These are phyloP conservation scores for Colletotrichum filicis DNA, from an alignment of 2,329 filamentous ascomycete species.

Conservation along the genomic window DNA sequence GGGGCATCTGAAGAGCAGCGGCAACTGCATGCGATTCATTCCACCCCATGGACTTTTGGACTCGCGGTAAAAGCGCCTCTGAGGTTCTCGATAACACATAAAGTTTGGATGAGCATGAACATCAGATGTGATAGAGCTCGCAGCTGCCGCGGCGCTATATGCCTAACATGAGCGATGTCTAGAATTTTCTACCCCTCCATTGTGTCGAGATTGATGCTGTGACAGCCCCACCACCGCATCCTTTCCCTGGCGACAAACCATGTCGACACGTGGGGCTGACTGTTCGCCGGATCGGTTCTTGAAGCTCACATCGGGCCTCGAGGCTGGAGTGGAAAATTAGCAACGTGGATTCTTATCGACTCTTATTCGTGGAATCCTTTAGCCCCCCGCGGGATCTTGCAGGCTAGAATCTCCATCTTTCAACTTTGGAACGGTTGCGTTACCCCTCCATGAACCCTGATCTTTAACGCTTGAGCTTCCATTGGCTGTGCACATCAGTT, in stretches of 20 bases:
- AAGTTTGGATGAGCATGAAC: neutral
- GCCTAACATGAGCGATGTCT: constrained; percentile 19
- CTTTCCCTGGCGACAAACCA: constrained; percentile 25
- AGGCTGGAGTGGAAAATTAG: neutral
- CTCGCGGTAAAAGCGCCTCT: constrained; percentile 17
- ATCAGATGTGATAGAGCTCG: neutral
- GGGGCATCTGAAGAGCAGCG: constrained; percentile 13
- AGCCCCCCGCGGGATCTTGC: neutral
- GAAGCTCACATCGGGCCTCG: constrained; percentile 1
- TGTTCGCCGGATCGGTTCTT: constrained; percentile 11
- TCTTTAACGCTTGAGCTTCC: neutral
- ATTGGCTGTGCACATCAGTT: neutral
- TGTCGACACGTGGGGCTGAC: constrained; percentile 30
- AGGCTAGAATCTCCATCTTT: neutral
- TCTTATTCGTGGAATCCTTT: constrained; percentile 11
- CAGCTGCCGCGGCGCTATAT: neutral
- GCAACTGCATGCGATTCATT: constrained; percentile 11
- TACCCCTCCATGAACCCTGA: constrained; percentile 2
- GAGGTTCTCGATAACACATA: neutral
- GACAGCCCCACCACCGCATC: neutral
- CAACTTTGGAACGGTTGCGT: neutral
- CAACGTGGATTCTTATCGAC: constrained; percentile 7
- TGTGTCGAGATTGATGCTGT: constrained; percentile 3
- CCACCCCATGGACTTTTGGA: neutral
- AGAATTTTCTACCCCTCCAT: constrained; percentile 31